A percentile compares a stretch with the other conserved stretches of the same genome.
Evolutionary conservation across 148 eudicot genomes (phyloP).

Genomic region (Arbutus unedo): DNA sequence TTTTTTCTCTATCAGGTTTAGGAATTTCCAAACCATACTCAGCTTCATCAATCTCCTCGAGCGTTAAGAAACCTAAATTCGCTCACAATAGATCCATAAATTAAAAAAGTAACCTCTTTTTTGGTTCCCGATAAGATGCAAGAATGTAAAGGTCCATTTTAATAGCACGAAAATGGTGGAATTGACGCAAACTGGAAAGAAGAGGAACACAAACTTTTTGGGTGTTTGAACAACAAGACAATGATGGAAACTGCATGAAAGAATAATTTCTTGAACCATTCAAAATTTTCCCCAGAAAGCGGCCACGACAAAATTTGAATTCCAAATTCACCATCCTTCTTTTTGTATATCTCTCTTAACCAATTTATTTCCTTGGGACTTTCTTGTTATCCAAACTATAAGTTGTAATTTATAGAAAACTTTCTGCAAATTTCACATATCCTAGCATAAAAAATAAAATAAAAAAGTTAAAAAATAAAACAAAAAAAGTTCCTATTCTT

Average conservation of each 20-base stretch:
- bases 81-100: not conserved
- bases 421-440: not conserved
- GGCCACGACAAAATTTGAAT: not conserved
- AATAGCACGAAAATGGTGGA: not conserved
- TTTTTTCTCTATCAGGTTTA: constrained; percentile 22
- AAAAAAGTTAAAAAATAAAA: no score
- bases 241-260: not conserved
- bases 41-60: constrained; percentile 90
- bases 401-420: not conserved
- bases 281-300: not conserved
- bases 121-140: not conserved
- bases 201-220: not conserved
- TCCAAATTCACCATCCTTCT: not conserved
- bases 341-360: not conserved
- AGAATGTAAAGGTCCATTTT: not conserved
- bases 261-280: not conserved
- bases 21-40: constrained; percentile 52
- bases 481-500: not conserved
- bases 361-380: not conserved
- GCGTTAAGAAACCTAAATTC: constrained; percentile 62
- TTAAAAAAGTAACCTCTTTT: not conserved
- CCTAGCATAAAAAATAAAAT: not conserved
- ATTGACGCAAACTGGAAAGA: not conserved
- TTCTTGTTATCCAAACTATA: not conserved
- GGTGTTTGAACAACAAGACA: not conserved